Conservation (phyloP, 1,284 basidiomycete species). For the Calocybe gambosa region DNA sequence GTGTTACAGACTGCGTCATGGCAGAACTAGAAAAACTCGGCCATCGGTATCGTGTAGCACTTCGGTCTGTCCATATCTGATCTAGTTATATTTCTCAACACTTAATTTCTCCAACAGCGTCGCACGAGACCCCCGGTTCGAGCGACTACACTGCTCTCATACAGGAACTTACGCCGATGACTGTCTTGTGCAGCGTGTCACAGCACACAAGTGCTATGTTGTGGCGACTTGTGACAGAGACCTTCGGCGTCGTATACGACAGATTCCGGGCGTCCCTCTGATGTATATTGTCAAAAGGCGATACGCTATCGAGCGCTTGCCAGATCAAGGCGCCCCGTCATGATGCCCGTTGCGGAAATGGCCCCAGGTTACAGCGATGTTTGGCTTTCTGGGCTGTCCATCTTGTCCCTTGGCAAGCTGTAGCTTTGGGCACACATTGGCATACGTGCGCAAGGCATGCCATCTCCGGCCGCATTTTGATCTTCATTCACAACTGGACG, state of each 20-base stretch:
- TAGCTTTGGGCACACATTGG: neutral
- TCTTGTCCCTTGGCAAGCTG: neutral
- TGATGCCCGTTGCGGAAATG: conserved; percentile 17
- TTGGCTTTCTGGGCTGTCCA: neutral
- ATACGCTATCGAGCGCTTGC: conserved; percentile 90
- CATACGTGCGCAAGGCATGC: neutral
- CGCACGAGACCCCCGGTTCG: conserved; percentile 95
- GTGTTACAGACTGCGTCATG: conserved; percentile 97
- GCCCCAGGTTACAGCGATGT: neutral
- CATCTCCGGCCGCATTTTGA: neutral
- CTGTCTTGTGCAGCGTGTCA: conserved; percentile 93
- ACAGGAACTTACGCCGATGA: conserved; percentile 98
- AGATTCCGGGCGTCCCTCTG: conserved; percentile 90
- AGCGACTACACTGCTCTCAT: conserved; percentile 89
- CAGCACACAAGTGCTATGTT: conserved; percentile 93
- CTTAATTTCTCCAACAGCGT: conserved; percentile 47
- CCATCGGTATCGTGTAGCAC: conserved; percentile 90
- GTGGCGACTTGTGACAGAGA: conserved; percentile 99
- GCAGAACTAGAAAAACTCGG: conserved; percentile 98
- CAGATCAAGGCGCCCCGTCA: conserved; percentile 81
- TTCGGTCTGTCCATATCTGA: conserved; percentile 53
- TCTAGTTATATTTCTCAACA: conserved; percentile 4
- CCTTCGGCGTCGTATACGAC: conserved; percentile 85
- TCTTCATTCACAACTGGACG: neutral
- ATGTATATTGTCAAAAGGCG: conserved; percentile 92